phyloP scores from a whole-genome alignment of 2,329 filamentous ascomycete genomes.

The Ceratocystis diversiconidia region DNA sequence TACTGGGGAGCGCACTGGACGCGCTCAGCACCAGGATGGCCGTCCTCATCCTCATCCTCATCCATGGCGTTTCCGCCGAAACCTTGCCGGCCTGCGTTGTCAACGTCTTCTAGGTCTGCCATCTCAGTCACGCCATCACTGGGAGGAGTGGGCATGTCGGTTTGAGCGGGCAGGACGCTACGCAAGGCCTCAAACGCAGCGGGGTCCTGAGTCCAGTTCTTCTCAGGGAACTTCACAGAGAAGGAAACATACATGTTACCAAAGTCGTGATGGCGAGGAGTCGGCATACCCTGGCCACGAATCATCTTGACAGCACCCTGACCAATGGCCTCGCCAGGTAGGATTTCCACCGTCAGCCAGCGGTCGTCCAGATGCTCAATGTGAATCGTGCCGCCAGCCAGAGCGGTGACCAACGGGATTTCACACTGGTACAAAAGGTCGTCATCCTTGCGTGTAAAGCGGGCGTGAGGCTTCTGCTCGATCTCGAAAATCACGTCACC shows the following conservation, averaged over 20 bases:
- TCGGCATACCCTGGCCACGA: constrained; percentile 94
- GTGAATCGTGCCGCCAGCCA: constrained; percentile 80
- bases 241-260: constrained; percentile 98
- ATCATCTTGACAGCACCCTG: constrained; percentile 91
- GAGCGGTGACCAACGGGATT: constrained; percentile 86
- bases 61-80: constrained; percentile 50
- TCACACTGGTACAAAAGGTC: constrained; percentile 91
- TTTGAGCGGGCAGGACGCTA: constrained; percentile 62
- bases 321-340: constrained; percentile 86
- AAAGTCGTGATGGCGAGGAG: constrained; percentile 82
- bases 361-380: constrained; percentile 95
- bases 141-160: constrained; percentile 52
- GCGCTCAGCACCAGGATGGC: constrained; percentile 58
- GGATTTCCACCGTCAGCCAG: constrained; percentile 87
- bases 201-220: constrained; percentile 51
- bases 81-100: constrained; percentile 51
- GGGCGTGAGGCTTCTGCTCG: constrained; percentile 92
- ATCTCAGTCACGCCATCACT: constrained; percentile 82
- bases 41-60: constrained; percentile 60
- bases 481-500: constrained; percentile 98
- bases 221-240: constrained; percentile 89
- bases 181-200: constrained; percentile 68
- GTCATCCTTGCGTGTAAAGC: constrained; percentile 92
- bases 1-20: constrained; percentile 85
- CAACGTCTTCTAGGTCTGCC: constrained; percentile 73